A percentile compares a stretch with the other conserved stretches of the same genome.
Evolutionary conservation across 73 alveolate genomes (phyloP).

Genomic region (Durusdinium trenchii): DNA sequence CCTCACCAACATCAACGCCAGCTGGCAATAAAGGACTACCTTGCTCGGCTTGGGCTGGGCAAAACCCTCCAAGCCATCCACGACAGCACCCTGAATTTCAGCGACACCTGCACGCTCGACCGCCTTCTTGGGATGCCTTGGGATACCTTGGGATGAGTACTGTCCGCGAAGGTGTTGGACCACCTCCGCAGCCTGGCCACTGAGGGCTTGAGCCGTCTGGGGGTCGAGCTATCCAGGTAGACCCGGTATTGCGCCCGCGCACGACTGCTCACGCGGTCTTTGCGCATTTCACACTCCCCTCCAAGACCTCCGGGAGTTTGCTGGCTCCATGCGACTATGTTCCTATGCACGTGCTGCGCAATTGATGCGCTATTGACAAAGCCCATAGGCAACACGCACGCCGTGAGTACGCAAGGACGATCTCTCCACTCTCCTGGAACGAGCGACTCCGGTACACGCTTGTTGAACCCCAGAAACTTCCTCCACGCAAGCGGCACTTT

Average conservation of each 20-base stretch:
- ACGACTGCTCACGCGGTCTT: not conserved
- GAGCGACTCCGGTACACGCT: not conserved
- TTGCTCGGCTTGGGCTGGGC: not conserved
- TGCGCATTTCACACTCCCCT: not conserved
- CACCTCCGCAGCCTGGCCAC: no score
- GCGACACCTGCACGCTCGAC: not conserved
- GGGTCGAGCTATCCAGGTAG: not conserved
- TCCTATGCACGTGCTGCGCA: slow-evolving; percentile 4
- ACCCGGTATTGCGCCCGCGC: not conserved
- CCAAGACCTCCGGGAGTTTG: no score
- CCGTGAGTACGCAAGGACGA: not conserved
- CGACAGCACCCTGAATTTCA: not conserved
- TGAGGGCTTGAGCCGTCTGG: no score
- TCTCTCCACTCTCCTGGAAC: not conserved
- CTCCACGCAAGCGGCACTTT: not conserved
- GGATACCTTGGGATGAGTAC: no score
- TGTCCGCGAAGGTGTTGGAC: no score
- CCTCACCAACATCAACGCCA: not conserved
- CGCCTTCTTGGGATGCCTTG: no score
- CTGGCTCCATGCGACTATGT: no score
- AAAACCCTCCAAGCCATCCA: not conserved
- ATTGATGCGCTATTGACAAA: not conserved
- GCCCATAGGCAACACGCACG: slow-evolving; percentile 8
- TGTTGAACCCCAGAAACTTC: not conserved
- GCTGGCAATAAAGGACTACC: not conserved